These are phyloP conservation scores for Nepenthes alata DNA, from an alignment of 179 eudicot species.

Conservation along the genomic window DNA sequence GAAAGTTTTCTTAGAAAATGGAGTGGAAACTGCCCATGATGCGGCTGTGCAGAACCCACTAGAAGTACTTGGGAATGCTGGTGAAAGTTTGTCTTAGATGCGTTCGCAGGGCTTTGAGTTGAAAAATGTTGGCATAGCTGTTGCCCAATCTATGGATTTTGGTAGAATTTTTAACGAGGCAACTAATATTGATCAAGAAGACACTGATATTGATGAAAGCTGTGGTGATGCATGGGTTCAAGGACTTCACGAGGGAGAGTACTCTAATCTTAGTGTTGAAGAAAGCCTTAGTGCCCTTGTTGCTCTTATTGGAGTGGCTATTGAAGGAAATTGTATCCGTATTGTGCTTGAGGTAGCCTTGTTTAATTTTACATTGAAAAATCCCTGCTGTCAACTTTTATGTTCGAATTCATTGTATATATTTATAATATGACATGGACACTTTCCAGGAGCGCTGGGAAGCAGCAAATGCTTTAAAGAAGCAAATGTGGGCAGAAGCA, in stretches of 20 bases:
- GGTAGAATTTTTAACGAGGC: conserved; percentile 17
- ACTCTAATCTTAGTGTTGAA: conserved; percentile 57
- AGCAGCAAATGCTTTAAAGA: conserved; percentile 71
- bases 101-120: conserved; percentile 15
- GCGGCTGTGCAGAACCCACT: conserved; percentile 14
- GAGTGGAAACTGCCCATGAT: conserved; percentile 18
- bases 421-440: conserved; percentile 8
- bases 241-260: conserved; percentile 77
- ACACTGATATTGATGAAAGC: conserved; percentile 55
- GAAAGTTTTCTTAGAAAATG: conserved; percentile 25
- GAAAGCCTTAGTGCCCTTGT: conserved; percentile 82
- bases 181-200: conserved; percentile 32
- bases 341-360: conserved; percentile 54
- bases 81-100: conserved; percentile 26
- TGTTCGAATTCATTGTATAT: background rate
- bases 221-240: conserved; percentile 74
- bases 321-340: conserved; percentile 77
- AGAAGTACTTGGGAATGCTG: conserved; percentile 22
- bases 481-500: conserved; percentile 95
- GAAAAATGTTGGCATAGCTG: conserved; percentile 19
- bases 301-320: conserved; percentile 35
- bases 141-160: conserved; percentile 22
- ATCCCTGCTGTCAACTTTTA: background rate
- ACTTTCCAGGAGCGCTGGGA: conserved; percentile 77
- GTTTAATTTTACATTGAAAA: background rate